Percentiles rank a stretch among this genome's conserved stretches.
Evolutionary conservation across 148 eudicot genomes (phyloP).

Genomic region (Polygonum aviculare): DNA sequence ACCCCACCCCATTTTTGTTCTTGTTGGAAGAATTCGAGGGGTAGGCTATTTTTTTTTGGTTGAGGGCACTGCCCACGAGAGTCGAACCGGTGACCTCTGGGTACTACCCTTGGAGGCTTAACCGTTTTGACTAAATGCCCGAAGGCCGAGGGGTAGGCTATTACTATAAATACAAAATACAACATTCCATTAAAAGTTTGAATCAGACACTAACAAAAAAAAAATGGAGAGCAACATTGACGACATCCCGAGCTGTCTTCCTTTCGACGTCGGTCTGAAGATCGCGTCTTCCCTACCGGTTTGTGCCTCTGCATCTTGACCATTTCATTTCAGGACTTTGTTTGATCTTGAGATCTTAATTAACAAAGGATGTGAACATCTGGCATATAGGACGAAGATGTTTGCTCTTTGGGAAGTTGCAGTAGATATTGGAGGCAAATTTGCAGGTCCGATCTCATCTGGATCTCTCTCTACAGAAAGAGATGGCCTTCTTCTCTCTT

Average conservation of each 20-base stretch:
- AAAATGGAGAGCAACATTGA: background rate
- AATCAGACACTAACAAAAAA: background rate
- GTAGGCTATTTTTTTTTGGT: too few relatives aligned
- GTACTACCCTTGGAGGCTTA: too few relatives aligned
- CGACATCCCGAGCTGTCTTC: conserved; percentile 28
- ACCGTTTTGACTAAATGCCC: too few relatives aligned
- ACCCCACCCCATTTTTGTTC: background rate
- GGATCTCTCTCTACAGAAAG: conserved; percentile 42
- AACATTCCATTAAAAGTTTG: background rate
- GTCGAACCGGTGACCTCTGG: too few relatives aligned
- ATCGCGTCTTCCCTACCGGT: conserved; percentile 66
- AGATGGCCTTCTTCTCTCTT: conserved; percentile 55
- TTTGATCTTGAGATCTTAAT: background rate
- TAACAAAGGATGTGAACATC: background rate
- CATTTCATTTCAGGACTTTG: background rate
- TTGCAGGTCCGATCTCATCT: conserved; percentile 59
- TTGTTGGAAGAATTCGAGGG: background rate
- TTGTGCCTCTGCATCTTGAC: background rate
- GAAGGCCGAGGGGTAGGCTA: too few relatives aligned
- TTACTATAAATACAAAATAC: background rate
- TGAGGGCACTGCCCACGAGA: too few relatives aligned
- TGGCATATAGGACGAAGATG: conserved; percentile 42
- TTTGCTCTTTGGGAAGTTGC: conserved; percentile 70
- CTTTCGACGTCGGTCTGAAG: conserved; percentile 49
- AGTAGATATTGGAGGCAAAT: conserved; percentile 67